phyloP scores from a whole-genome alignment of 139 green algal species.

The Micromonas pusilla region DNA sequence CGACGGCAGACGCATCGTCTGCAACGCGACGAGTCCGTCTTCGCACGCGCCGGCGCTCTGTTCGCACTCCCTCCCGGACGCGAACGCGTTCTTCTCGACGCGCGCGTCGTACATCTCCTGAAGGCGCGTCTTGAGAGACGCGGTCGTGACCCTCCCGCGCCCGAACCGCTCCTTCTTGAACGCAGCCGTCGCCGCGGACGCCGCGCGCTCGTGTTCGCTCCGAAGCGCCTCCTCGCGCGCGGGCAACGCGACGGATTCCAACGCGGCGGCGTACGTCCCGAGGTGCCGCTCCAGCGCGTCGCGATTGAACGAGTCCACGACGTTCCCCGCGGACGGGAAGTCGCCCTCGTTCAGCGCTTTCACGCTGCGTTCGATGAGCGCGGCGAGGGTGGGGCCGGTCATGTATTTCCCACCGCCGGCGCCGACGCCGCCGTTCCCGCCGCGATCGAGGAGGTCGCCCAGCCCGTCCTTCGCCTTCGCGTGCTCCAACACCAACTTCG shows the following conservation, averaged over 20 bases:
- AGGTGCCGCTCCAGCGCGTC: slow-evolving; percentile 32
- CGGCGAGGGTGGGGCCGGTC: neutral
- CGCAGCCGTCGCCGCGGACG: no score
- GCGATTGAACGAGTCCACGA: slow-evolving; percentile 51
- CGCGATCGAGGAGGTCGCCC: neutral
- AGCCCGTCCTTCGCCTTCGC: neutral
- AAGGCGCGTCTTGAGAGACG: neutral
- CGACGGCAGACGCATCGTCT: slow-evolving; percentile 34
- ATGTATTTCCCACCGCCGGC: neutral
- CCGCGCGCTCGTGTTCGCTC: neutral
- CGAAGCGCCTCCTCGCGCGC: neutral
- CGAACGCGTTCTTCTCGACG: slow-evolving; percentile 27
- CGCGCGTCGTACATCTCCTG: slow-evolving; percentile 15
- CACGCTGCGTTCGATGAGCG: slow-evolving; percentile 48
- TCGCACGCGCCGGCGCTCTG: slow-evolving; percentile 20
- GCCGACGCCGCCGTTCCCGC: neutral
- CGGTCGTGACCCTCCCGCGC: neutral
- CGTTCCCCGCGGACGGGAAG: slow-evolving; percentile 41
- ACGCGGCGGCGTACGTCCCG: neutral
- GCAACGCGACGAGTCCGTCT: slow-evolving; percentile 22
- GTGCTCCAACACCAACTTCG: neutral
- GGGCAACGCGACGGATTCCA: neutral
- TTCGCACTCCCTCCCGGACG: slow-evolving; percentile 30
- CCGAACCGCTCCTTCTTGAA: neutral
- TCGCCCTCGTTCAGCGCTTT: slow-evolving; percentile 41